Percentiles rank a stretch among this genome's conserved stretches.
phyloP scores from a whole-genome alignment of 164 flowering plant species.

The Paratinospora sagittata region DNA sequence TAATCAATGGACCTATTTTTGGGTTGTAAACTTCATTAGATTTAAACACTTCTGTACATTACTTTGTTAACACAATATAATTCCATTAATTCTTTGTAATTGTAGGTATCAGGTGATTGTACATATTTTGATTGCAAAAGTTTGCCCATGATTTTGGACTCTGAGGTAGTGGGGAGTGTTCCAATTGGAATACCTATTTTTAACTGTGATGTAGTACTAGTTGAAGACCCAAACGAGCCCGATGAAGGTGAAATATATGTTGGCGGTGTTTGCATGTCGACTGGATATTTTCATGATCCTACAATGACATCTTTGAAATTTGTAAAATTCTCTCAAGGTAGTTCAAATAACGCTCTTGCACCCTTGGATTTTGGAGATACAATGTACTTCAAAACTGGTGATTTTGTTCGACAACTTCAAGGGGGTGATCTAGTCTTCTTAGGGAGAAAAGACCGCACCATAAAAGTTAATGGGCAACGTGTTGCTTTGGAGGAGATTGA shows the following conservation, averaged over 20 bases:
- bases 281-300: constrained; percentile 46
- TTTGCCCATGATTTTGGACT: constrained; percentile 54
- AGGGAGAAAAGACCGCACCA: constrained; percentile 76
- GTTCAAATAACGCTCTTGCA: constrained; percentile 14
- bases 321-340: constrained; percentile 30
- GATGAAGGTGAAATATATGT: constrained; percentile 73
- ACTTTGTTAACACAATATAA: constrained; percentile 3
- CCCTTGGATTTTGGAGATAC: constrained; percentile 15
- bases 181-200: constrained; percentile 84
- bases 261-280: constrained; percentile 59
- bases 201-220: constrained; percentile 57
- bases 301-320: constrained; percentile 24
- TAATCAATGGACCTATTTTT: too few species aligned
- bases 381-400: constrained; percentile 67
- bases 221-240: constrained; percentile 40
- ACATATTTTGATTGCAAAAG: constrained; percentile 85
- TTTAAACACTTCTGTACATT: background rate
- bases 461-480: constrained; percentile 81
- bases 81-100: constrained; percentile 9
- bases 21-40: too few species aligned
- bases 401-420: constrained; percentile 54
- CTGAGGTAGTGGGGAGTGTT: constrained; percentile 53
- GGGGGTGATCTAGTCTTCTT: constrained; percentile 71
- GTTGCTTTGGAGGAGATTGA: constrained; percentile 82
- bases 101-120: constrained; percentile 91